phyloP scores from a whole-genome alignment of 2,329 filamentous ascomycete genomes.

The Aspergillus fijiensis region DNA sequence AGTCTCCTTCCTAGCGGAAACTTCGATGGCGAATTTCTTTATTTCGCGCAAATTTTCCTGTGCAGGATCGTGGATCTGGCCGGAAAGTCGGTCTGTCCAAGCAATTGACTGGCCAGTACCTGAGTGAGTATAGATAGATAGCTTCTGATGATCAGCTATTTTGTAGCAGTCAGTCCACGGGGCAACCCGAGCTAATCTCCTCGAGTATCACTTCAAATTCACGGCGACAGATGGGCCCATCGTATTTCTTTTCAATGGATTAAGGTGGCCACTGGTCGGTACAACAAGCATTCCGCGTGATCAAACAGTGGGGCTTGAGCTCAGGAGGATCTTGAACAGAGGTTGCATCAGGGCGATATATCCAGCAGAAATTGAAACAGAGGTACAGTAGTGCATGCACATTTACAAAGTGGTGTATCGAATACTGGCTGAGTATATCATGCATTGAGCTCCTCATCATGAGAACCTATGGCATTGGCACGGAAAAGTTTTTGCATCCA shows the following conservation, averaged over 20 bases:
- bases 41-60: not conserved
- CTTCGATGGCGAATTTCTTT: constrained; percentile 2
- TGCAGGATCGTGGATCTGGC: not conserved
- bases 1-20: not conserved
- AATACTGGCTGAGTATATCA: no score
- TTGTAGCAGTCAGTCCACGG: no score
- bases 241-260: not conserved
- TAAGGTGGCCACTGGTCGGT: not conserved
- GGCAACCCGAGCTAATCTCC: no score
- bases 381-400: not conserved
- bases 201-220: no score
- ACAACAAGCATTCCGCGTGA: not conserved
- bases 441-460: no score
- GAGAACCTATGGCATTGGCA: no score
- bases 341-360: not conserved
- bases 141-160: not conserved
- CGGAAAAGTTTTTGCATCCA: no score
- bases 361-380: not conserved
- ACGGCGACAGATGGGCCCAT: no score
- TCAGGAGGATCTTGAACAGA: not conserved
- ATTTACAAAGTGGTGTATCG: no score
- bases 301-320: not conserved
- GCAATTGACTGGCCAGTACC: not conserved
- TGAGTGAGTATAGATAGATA: not conserved
- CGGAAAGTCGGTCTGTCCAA: not conserved